Base-by-base conservation (phyloP, 2,329 filamentous ascomycete species). In the Amphichorda felina region DNA sequence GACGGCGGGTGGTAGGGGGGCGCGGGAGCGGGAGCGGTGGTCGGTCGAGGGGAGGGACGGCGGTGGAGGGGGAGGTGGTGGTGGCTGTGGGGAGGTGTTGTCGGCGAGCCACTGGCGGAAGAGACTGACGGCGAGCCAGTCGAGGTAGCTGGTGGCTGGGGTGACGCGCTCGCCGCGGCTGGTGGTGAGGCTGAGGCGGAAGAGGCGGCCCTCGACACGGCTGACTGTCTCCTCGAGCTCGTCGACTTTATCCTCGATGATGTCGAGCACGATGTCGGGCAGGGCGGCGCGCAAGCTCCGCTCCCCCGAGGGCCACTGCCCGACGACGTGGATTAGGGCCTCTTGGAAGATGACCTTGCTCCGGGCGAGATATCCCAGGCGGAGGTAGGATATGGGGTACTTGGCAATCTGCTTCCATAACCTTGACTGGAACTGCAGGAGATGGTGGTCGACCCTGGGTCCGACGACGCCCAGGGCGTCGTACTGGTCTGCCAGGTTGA, bases 341-440 rank as follows among this genome's bases (percentile, higher is more conserved):
- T 96, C 82, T 44, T 82, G 76, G 49, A 87, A 88, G 35, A 88
- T 87, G 45, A 88, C 79, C 44, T 82, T 82, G 49, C 80, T 88
- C 30, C 84, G 77, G 8, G 87, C 81, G 29, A 94, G 70, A 49
- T 87, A 94, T 26, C 87, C 88, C 2, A 96, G 72, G 39, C 88
- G 88, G 33, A 95, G 72, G 52, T 95, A 96, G 40, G 79, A 87
- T 33, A 91, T 84, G 10, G 89, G 88, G 52, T 95, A 95, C 59
- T 94, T 95, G 35, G 88, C 87, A 43, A 95, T 93, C 58, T 95
- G 89, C 57, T 91, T 94, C 81, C 88, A 95, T 3, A 96, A 70
- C 2, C 86, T 75, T 16, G 82, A 83, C 49, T 91, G 86, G 55
- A 95, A 96, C 47, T 91, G 85, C 13, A 96, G 66, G 11, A 96